Evolutionary conservation across 768 basidiomycete genomes (phyloP).

Genomic region (Pisolithus marmoratus): DNA sequence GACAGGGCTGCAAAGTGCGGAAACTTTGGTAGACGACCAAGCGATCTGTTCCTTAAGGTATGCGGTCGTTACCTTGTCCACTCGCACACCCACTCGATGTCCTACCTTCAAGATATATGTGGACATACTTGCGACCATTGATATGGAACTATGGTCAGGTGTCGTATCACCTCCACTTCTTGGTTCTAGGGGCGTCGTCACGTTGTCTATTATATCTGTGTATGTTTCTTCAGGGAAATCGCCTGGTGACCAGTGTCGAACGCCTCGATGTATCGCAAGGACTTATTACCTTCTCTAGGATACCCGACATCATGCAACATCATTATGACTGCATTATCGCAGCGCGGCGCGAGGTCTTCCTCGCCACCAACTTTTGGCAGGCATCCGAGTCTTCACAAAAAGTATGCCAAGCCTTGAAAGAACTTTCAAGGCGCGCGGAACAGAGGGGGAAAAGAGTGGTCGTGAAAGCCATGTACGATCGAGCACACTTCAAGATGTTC

Average conservation of each 20-base stretch:
- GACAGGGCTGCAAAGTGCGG: conserved; percentile 45
- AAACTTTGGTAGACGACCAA: conserved; percentile 47
- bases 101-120: conserved; percentile 46
- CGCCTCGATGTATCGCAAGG: background rate
- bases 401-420: conserved; percentile 45
- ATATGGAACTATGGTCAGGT: conserved; percentile 48
- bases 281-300: conserved; percentile 28
- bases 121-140: conserved; percentile 54
- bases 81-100: background rate
- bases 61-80: conserved; percentile 9
- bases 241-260: background rate
- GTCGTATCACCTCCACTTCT: conserved; percentile 60
- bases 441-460: conserved; percentile 44
- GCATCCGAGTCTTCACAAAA: conserved; percentile 45
- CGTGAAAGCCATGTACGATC: conserved; percentile 67
- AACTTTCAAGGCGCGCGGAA: conserved; percentile 45
- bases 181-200: conserved; percentile 57
- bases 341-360: conserved; percentile 58
- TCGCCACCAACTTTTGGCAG: conserved; percentile 64
- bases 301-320: conserved; percentile 71
- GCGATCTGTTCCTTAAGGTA: conserved; percentile 58
- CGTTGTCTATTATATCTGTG: conserved; percentile 56
- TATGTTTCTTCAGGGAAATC: conserved; percentile 18
- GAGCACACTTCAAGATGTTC: conserved; percentile 54
- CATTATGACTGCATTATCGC: conserved; percentile 56